Base-by-base conservation (phyloP, 1,284 basidiomycete species). In the Coniophora puteana region DNA sequence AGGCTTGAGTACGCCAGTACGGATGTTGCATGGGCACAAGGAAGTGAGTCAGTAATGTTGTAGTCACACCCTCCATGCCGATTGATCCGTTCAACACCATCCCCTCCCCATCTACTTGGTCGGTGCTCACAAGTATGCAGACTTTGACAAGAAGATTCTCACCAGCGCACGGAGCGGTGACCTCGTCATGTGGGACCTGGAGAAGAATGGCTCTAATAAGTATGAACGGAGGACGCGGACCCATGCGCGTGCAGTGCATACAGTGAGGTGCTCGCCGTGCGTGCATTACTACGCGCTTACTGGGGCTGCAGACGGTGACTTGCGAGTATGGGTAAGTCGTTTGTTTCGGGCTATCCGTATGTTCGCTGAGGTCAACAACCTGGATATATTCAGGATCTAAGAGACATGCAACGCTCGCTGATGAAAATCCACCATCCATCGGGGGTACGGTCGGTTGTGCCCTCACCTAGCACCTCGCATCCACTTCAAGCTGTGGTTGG, bases 151-250 rank as follows among this genome's bases (percentile, higher is more conserved):
- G 57, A 93, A 92, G 65, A 78, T 93, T 40, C 62, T 91, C 25
- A 92, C 89, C 1, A 89, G 89, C 46, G 85, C 85, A 4, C 72
- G 84, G 7, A 89, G 87, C 49, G 90, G 90, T 1, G 89, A 91
- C 49, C 74, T 93, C 30, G 81, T 91, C 39, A 75, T 92, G 66
- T 93, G 89, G 80, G 90, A 93, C 58, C 55, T 91, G 17, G 78
- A 82, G 50, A 87, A 82, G 58, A 65, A 73, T 30, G 80, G 83
- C 2, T 57, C 67, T 1, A 74, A 72, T 32, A 91, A 88, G 62
- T 81, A 81, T 48, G 89, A 92, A 57, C 72, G 80, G 35, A 78
- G 80, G 52, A 74, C 79, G 0, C 84, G 82, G 50, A 85, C 85
- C 34, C 88, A 92, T 51, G 68, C 75, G 33, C 76, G 90, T 23